Conservation (phyloP, 345 rosid genomes). For the Salix suchowensis region DNA sequence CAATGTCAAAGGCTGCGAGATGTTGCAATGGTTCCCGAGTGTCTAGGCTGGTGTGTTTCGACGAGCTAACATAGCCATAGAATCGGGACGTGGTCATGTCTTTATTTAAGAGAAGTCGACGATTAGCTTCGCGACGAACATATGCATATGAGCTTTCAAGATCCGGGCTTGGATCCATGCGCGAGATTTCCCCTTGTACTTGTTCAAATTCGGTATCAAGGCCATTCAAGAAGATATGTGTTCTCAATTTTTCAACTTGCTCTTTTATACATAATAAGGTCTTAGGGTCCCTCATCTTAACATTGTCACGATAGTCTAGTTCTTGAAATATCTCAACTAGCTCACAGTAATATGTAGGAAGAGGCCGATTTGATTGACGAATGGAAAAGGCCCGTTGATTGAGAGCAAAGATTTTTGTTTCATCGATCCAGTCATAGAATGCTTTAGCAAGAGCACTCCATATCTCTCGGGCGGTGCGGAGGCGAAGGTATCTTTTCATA, state of each 20-base stretch:
- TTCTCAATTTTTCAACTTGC: background rate
- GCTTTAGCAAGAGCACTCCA: background rate
- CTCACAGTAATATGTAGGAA: conserved; percentile 8
- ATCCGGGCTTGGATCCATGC: too few species aligned
- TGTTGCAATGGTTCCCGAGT: too few species aligned
- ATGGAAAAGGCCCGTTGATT: background rate
- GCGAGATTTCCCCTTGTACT: too few species aligned
- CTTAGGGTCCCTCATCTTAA: conserved; percentile 8
- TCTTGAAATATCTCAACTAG: conserved; percentile 14
- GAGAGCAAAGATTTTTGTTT: conserved; percentile 2
- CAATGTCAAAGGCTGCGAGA: background rate
- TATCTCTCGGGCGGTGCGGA: background rate
- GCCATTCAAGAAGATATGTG: too few species aligned
- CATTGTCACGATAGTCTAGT: background rate
- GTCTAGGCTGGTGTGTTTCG: background rate
- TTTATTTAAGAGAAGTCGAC: background rate
- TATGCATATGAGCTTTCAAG: background rate
- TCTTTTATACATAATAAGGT: background rate
- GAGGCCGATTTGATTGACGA: background rate
- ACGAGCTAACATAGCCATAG: background rate
- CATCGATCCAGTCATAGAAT: conserved; percentile 1
- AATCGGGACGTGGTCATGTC: background rate
- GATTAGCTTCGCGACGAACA: background rate
- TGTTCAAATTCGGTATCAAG: too few species aligned
- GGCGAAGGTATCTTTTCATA: background rate